Percentiles rank a stretch among this genome's conserved stretches.
Conservation (phyloP, 192 early-diverging fungal genomes). For the Podochytrium sp. region DNA sequence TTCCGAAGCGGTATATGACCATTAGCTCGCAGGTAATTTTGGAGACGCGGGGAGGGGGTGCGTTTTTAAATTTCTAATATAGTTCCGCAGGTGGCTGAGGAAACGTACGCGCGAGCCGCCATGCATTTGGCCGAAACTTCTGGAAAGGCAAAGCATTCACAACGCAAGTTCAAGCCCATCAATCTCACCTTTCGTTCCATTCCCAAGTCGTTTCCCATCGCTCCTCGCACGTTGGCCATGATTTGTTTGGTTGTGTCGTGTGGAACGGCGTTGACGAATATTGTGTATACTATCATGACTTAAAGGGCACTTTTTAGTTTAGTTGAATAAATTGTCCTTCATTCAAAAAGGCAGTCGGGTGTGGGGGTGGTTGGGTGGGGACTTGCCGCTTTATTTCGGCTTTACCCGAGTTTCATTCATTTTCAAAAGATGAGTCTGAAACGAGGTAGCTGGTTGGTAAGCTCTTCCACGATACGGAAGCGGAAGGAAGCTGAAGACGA, state of each 20-base stretch:
- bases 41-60: no score
- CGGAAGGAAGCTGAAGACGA: no score
- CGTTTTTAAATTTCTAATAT: not conserved
- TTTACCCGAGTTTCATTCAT: no score
- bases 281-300: constrained; percentile 1
- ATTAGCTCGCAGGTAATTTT: not conserved
- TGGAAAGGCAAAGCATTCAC: not conserved
- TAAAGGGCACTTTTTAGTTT: not conserved
- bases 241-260: constrained; percentile 17
- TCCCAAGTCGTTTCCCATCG: constrained; percentile 24
- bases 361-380: no score
- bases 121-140: not conserved
- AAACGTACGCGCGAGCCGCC: not conserved
- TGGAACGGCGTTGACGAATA: constrained; percentile 14
- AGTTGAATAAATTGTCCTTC: not conserved
- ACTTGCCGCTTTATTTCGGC: no score
- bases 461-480: no score
- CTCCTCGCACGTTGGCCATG: constrained; percentile 4
- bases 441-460: no score
- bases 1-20: not conserved
- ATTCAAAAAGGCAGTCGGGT: no score
- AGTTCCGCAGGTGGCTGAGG: not conserved
- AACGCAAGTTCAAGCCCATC: not conserved
- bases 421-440: no score
- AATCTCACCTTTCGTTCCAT: constrained; percentile 30